Conservation (phyloP, 805 yeast species). For the Wickerhamomyces chambardii region DNA sequence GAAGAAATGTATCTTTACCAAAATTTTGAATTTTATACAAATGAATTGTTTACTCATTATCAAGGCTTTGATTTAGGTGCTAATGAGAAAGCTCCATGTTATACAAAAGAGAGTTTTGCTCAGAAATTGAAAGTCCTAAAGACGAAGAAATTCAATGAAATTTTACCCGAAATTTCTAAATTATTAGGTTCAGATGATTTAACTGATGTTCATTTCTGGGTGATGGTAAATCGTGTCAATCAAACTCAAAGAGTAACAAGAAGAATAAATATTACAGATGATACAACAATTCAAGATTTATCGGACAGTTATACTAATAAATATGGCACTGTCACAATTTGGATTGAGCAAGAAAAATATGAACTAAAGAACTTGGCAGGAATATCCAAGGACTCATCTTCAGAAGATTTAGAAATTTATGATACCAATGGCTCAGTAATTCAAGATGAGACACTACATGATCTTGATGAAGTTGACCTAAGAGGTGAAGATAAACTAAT, state of each 20-base stretch:
- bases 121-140: slow-evolving; percentile 42
- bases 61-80: slow-evolving; percentile 75
- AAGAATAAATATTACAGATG: slow-evolving; percentile 22
- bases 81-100: slow-evolving; percentile 37
- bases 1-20: slow-evolving; percentile 67
- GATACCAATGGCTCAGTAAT: neutral
- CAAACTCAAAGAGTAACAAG: slow-evolving; percentile 58
- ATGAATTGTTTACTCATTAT: slow-evolving; percentile 43
- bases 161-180: slow-evolving; percentile 41
- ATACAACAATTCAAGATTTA: slow-evolving; percentile 40
- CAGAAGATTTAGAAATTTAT: too few species aligned
- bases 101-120: slow-evolving; percentile 38
- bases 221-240: slow-evolving; percentile 59
- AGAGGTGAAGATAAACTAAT: slow-evolving; percentile 18
- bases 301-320: slow-evolving; percentile 37
- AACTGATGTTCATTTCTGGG: slow-evolving; percentile 46
- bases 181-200: slow-evolving; percentile 26
- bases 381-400: too few species aligned
- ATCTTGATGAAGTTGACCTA: slow-evolving; percentile 1
- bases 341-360: slow-evolving; percentile 49
- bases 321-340: slow-evolving; percentile 45
- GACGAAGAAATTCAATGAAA: slow-evolving; percentile 39
- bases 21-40: slow-evolving; percentile 47
- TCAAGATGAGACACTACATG: neutral
- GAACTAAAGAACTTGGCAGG: slow-evolving; percentile 10